phyloP scores from a whole-genome alignment of 176 grass and related monocot genomes.

The Dendrocalamus sinicus region DNA sequence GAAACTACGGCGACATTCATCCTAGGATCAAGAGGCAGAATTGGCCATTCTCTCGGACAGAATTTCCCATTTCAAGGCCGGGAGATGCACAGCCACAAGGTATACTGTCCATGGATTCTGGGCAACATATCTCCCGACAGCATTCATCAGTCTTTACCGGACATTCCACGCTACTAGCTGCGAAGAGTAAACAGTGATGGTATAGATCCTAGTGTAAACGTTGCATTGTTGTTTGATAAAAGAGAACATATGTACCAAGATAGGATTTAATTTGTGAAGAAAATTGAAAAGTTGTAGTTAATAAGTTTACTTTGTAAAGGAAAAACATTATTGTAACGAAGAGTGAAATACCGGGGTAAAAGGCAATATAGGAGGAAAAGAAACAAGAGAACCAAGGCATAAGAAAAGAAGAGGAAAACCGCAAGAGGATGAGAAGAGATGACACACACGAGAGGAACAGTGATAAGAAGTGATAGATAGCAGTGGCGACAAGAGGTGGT shows the following conservation, averaged over 20 bases:
- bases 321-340: not conserved
- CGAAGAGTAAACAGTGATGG: not conserved
- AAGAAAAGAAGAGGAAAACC: not conserved
- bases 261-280: not conserved
- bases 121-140: not conserved
- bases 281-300: not conserved
- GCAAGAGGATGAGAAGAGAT: not conserved
- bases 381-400: not conserved
- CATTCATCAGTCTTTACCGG: not conserved
- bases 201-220: not conserved
- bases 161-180: not conserved
- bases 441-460: not conserved
- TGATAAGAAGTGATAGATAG: not conserved
- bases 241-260: not conserved
- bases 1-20: slow-evolving; percentile 18
- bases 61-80: slow-evolving; percentile 1
- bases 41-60: not conserved
- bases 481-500: slow-evolving; percentile 23
- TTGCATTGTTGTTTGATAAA: not conserved
- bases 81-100: not conserved
- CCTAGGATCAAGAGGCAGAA: slow-evolving; percentile 1
- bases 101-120: not conserved
- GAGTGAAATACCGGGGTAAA: not conserved
- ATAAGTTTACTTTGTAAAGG: not conserved
- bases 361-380: not conserved